phyloP scores from a whole-genome alignment of 176 grass and related monocot genomes.

The Avena atlantica region DNA sequence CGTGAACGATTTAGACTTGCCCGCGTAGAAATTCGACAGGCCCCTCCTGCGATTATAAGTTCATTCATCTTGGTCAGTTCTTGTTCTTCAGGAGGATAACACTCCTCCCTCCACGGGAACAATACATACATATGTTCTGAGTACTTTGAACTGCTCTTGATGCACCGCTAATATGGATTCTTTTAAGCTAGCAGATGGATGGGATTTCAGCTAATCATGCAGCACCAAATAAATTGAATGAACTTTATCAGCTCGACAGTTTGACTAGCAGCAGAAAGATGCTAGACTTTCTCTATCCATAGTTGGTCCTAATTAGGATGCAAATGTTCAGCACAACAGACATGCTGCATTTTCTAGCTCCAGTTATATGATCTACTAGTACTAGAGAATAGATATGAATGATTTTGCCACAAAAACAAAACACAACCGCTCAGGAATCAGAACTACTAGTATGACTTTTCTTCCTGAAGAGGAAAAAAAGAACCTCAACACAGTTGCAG shows the following conservation, averaged over 20 bases:
- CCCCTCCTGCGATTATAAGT: constrained; percentile 50
- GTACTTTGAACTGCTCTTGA: no score
- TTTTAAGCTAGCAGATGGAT: not conserved
- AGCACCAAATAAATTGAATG: not conserved
- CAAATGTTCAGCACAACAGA: not conserved
- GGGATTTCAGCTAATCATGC: not conserved
- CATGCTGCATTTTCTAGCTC: not conserved
- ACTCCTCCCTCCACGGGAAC: no score
- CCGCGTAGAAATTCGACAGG: constrained; percentile 81
- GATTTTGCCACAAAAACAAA: constrained; percentile 10
- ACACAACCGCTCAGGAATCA: not conserved
- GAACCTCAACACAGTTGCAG: not conserved
- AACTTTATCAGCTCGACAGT: not conserved
- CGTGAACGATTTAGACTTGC: constrained; percentile 90
- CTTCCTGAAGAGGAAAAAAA: not conserved
- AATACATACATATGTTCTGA: no score
- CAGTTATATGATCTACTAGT: constrained; percentile 5
- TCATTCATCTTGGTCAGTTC: constrained; percentile 5
- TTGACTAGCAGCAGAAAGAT: constrained; percentile 2
- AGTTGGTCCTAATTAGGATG: not conserved
- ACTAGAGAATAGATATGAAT: not conserved
- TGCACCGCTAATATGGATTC: not conserved
- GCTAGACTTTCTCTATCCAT: constrained; percentile 19
- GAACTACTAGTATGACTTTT: not conserved
- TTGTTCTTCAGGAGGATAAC: not conserved